These are phyloP conservation scores for Arabidopsis arenosa DNA, from an alignment of 345 rosid genomes.

Conservation along the genomic window DNA sequence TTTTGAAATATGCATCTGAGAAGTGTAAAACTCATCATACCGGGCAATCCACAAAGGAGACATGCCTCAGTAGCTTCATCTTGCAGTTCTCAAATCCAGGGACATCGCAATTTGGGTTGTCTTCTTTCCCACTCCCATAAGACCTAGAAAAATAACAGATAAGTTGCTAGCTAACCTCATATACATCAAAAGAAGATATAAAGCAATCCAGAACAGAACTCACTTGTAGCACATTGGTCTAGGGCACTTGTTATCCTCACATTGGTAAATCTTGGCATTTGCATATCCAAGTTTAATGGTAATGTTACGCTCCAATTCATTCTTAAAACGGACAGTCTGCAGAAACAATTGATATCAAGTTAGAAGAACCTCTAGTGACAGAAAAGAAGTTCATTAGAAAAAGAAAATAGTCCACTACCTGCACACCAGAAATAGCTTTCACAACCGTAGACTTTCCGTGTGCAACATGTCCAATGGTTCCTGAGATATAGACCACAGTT, in stretches of 20 bases:
- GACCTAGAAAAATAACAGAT: constrained; percentile 56
- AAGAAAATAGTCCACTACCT: constrained; percentile 48
- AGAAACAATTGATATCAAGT: background rate
- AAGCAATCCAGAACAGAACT: constrained; percentile 32
- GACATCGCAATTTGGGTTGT: constrained; percentile 81
- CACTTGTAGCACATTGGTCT: constrained; percentile 95
- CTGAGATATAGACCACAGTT: constrained; percentile 42
- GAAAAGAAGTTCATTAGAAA: no score
- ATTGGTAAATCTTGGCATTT: constrained; percentile 95
- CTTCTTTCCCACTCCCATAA: constrained; percentile 98
- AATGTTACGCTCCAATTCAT: constrained; percentile 93
- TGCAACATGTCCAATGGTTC: constrained; percentile 98
- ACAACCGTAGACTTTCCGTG: constrained; percentile 97
- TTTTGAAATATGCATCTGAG: no score
- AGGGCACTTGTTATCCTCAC: constrained; percentile 91
- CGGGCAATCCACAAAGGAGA: constrained; percentile 97
- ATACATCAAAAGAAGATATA: background rate
- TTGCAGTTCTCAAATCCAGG: constrained; percentile 81
- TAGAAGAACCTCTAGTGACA: background rate
- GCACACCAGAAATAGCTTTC: constrained; percentile 96
- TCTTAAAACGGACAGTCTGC: constrained; percentile 97
- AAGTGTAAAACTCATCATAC: constrained; percentile 47
- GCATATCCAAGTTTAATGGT: constrained; percentile 99
- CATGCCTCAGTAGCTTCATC: constrained; percentile 94
- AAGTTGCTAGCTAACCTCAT: background rate